Evolutionary conservation across 331 rosid species (phyloP), one percentile per base, ranked within the genome.

Genomic region (Quercus phellos): DNA sequence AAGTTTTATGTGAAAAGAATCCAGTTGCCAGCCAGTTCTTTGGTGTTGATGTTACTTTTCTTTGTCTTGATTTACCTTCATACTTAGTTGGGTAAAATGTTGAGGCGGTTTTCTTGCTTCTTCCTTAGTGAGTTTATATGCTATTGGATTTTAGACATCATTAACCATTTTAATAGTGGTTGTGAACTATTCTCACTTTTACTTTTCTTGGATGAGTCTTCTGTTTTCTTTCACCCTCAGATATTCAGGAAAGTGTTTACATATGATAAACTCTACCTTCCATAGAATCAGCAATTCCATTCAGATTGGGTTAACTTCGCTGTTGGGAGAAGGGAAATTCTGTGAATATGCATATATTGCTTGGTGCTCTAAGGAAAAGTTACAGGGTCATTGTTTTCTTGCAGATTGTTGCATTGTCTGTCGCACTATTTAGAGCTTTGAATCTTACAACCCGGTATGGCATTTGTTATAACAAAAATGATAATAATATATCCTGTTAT

Each of bases 381-480:
- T 70, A 55, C 35, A 35, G 51, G 63, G 22, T 35, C 43, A 72
- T 29, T 61, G 29, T 72, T 55, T 59, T 50, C 76, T 79, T 85
- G 89, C 93, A 92, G 97, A 89, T 94, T 84, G 90, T 93, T 79
- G 99, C 97, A n/a, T 83, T 94, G 77, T 89, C 93, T 4, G 97
- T 94, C 79, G 93, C 93, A 79, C 86, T 94, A 13, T 89, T 89
- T 68, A 89, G 99, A 86, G 97, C 97, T 74, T 84, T 94, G 87
- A 84, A 87, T 82, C 83, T 94, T 76, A 85, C 95, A 60, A 77
- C 95, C 77, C 89, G 97, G 97, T 94, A 92, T 55, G 80, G 34
- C 55, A 64, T 78, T 50, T 56, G 61, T 26, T 73, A 6, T 42
- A 32, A 70, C 24, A 73, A 29, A 50, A 70, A 63, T 24, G 9